Conservation (phyloP, 768 basidiomycete species). For the Dentipellis sp. region DNA sequence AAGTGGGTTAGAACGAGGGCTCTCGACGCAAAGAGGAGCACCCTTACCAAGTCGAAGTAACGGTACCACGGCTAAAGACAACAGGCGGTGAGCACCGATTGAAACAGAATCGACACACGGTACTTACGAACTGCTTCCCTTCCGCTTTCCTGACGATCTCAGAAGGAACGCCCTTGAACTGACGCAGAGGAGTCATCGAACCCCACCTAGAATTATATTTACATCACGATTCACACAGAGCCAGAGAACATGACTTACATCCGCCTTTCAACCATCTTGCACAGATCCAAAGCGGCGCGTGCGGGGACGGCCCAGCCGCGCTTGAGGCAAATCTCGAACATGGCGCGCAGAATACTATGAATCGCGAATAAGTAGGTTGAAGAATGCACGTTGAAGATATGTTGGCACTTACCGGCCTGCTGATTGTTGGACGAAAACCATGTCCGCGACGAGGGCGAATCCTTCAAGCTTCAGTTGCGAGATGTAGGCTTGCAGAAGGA, state of each 20-base stretch:
- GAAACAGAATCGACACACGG: neutral
- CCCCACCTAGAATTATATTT: conserved; percentile 63
- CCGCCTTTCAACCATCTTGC: conserved; percentile 90
- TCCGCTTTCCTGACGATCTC: conserved; percentile 89
- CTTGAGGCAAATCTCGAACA: conserved; percentile 96
- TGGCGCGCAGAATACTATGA: conserved; percentile 78
- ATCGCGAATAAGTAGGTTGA: conserved; percentile 2
- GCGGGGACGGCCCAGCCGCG: conserved; percentile 97
- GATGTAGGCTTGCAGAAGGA: conserved; percentile 89
- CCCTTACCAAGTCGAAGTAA: conserved; percentile 77
- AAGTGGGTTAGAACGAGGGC: neutral
- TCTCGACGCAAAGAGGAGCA: neutral
- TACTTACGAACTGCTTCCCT: conserved; percentile 89
- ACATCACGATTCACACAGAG: neutral
- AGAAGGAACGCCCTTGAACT: conserved; percentile 85
- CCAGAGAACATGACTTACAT: conserved; percentile 40
- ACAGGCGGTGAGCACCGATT: neutral
- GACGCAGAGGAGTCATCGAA: conserved; percentile 94
- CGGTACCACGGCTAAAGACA: conserved; percentile 78
- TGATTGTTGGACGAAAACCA: conserved; percentile 96
- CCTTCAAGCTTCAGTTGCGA: conserved; percentile 92
- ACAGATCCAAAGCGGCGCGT: conserved; percentile 82
- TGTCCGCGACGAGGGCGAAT: conserved; percentile 80
- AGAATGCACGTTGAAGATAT: neutral
- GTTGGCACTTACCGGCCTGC: conserved; percentile 62